Conservation (phyloP, 228 moss, liverwort and hornwort genomes). For the Sphagnum fallax region DNA sequence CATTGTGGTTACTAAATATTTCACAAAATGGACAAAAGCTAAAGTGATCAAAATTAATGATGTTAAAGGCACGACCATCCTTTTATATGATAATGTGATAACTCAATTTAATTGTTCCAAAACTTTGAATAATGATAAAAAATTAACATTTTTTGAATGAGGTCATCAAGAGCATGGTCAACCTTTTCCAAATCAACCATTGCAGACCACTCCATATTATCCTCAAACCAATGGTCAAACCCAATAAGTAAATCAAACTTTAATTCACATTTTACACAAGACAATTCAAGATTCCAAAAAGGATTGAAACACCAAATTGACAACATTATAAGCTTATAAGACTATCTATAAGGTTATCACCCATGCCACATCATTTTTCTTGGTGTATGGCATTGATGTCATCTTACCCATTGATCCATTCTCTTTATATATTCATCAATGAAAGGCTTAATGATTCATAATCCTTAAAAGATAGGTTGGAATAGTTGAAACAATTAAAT, state of each 20-base stretch:
- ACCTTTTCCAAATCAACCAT: too few relatives aligned
- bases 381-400: conserved; percentile 2
- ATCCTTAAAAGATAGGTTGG: background rate
- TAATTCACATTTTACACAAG: too few relatives aligned
- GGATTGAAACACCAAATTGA: background rate
- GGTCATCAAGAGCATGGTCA: too few relatives aligned
- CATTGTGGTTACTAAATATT: background rate
- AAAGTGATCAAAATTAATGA: background rate
- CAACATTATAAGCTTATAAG: background rate
- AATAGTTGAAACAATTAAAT: background rate
- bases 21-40: background rate
- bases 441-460: background rate
- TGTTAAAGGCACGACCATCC: background rate
- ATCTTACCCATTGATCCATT: conserved; percentile 5
- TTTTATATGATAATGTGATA: background rate
- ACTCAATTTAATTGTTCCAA: background rate
- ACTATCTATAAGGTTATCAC: background rate
- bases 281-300: background rate
- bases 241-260: background rate
- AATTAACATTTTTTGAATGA: too few relatives aligned
- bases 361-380: background rate
- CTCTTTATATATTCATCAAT: background rate
- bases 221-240: background rate
- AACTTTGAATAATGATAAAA: background rate
- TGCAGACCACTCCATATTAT: too few relatives aligned